Conservation (phyloP, 1,139 yeast species). For the Nakaseomyces nivariensis region DNA sequence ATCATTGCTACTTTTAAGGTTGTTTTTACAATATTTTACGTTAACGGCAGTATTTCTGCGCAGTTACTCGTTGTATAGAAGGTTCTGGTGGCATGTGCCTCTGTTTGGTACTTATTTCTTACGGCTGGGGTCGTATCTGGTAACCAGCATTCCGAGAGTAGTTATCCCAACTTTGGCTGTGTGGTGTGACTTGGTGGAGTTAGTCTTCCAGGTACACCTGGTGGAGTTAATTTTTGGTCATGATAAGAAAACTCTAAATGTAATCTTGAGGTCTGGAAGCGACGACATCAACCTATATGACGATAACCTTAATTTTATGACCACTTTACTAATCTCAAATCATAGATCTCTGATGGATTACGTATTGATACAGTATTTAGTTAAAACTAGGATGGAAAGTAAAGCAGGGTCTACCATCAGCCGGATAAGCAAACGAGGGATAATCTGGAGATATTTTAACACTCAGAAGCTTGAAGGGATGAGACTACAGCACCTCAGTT, state of each 20-base stretch:
- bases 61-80: slow-evolving; percentile 6
- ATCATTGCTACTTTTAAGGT: slow-evolving; percentile 1
- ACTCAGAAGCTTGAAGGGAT: slow-evolving; percentile 7
- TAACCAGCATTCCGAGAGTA: slow-evolving; percentile 3
- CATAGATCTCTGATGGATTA: slow-evolving; percentile 29
- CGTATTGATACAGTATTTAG: slow-evolving; percentile 17
- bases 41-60: slow-evolving; percentile 4
- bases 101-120: slow-evolving; percentile 13
- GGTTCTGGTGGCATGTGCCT: slow-evolving; percentile 16
- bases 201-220: slow-evolving; percentile 14
- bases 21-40: slow-evolving; percentile 2
- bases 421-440: slow-evolving; percentile 5
- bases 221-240: slow-evolving; percentile 14
- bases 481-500: slow-evolving; percentile 17
- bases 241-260: slow-evolving; percentile 15
- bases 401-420: neutral
- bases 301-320: slow-evolving; percentile 8
- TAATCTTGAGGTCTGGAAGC: slow-evolving; percentile 19
- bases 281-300: slow-evolving; percentile 13
- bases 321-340: slow-evolving; percentile 23
- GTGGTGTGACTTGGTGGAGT: slow-evolving; percentile 9
- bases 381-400: slow-evolving; percentile 7
- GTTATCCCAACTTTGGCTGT: slow-evolving; percentile 11
- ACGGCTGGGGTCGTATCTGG: slow-evolving; percentile 7
- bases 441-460: slow-evolving; percentile 8